Conservation (phyloP, 768 basidiomycete genomes). For the Pholiota molesta region DNA sequence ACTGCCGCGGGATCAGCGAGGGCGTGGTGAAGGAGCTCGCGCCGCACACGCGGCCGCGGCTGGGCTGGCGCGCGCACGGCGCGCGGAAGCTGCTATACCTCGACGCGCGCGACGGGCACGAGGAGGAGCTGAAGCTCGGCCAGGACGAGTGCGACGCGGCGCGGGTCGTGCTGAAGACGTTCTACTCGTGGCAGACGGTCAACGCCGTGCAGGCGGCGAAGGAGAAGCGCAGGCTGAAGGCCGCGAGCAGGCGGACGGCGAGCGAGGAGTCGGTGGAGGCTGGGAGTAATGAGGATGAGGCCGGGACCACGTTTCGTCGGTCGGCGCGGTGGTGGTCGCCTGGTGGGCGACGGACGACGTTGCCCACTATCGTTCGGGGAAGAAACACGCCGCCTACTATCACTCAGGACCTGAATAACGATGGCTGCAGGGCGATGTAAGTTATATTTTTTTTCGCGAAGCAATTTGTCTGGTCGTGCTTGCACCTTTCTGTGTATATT, state of each 20-base stretch:
- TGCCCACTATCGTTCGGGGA: slow-evolving; percentile 38
- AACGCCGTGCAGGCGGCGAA: slow-evolving; percentile 70
- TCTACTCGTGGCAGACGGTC: slow-evolving; percentile 86
- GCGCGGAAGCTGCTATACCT: slow-evolving; percentile 71
- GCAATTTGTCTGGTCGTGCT: background rate
- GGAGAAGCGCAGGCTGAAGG: slow-evolving; percentile 63
- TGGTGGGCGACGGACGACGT: slow-evolving; percentile 40
- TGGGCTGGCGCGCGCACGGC: slow-evolving; percentile 76
- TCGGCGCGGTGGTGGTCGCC: slow-evolving; percentile 59
- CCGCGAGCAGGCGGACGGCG: slow-evolving; percentile 42
- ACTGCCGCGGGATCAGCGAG: slow-evolving; percentile 76
- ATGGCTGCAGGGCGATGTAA: slow-evolving; percentile 75
- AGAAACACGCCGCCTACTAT: slow-evolving; percentile 50
- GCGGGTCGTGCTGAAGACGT: slow-evolving; percentile 80
- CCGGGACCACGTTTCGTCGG: slow-evolving; percentile 20
- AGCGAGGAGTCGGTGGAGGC: slow-evolving; percentile 36
- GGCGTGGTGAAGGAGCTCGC: slow-evolving; percentile 62
- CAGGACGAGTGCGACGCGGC: slow-evolving; percentile 82
- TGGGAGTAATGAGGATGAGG: slow-evolving; percentile 35
- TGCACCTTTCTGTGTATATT: background rate
- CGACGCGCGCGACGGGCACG: slow-evolving; percentile 66
- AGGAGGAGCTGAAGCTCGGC: slow-evolving; percentile 64
- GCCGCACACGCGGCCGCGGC: slow-evolving; percentile 61
- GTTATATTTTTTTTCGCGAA: background rate
- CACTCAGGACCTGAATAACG: slow-evolving; percentile 50